Conservation (phyloP, 305 asterid species). For the Ajuga reptans region DNA sequence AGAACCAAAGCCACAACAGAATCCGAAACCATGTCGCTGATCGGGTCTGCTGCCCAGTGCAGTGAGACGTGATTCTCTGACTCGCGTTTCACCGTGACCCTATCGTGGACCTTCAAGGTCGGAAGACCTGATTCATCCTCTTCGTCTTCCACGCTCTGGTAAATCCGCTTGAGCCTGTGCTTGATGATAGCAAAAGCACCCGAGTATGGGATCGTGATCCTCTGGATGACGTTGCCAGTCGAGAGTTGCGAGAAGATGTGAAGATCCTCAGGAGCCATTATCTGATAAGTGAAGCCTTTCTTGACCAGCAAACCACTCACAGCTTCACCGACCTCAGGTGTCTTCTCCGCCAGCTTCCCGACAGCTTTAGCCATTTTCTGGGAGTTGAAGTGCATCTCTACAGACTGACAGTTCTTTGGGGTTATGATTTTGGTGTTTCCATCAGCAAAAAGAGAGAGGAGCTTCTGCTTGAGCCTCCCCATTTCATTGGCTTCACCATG, state of each 20-base stretch:
- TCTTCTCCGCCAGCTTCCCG: constrained; percentile 69
- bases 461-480: constrained; percentile 91
- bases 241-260: constrained; percentile 84
- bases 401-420: constrained; percentile 90
- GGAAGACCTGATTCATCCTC: constrained; percentile 71
- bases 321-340: constrained; percentile 65
- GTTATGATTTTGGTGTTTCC: constrained; percentile 78
- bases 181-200: constrained; percentile 87
- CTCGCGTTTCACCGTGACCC: constrained; percentile 76
- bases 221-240: constrained; percentile 69
- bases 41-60: constrained; percentile 92
- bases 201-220: constrained; percentile 87
- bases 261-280: constrained; percentile 93
- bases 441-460: constrained; percentile 65
- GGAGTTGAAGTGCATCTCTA: constrained; percentile 85
- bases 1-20: constrained; percentile 78
- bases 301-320: constrained; percentile 89
- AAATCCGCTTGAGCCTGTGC: constrained; percentile 82
- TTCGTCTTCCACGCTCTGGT: constrained; percentile 76
- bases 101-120: constrained; percentile 58
- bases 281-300: constrained; percentile 95
- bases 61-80: constrained; percentile 82
- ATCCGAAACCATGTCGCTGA: constrained; percentile 93
- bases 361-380: constrained; percentile 86
- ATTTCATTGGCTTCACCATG: constrained; percentile 93